Conservation (phyloP, 768 basidiomycete genomes). For the Fomitopsis pulvina region DNA sequence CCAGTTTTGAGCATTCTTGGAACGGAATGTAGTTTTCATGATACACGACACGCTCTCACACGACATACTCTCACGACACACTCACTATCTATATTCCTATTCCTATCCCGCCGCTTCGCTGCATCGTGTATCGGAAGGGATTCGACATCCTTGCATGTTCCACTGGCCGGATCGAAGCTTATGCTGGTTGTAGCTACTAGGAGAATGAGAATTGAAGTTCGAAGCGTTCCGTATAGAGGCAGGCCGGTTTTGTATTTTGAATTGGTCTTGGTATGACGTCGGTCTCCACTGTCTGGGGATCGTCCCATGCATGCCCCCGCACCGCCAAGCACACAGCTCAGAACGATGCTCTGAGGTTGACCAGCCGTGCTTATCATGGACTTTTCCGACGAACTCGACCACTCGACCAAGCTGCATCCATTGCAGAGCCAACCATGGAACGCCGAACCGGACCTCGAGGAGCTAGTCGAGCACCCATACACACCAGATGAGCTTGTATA, state of each 20-base stretch:
- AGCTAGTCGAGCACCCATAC: constrained; percentile 49
- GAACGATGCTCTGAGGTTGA: too few species aligned
- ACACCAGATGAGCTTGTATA: constrained; percentile 65
- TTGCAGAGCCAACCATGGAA: constrained; percentile 53
- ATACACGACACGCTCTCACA: neutral
- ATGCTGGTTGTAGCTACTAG: too few species aligned
- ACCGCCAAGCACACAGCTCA: too few species aligned
- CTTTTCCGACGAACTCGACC: constrained; percentile 34
- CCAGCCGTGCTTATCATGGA: too few species aligned
- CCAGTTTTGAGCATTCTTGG: neutral
- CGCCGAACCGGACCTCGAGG: constrained; percentile 54
- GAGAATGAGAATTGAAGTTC: too few species aligned
- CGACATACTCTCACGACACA: neutral
- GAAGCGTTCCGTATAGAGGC: too few species aligned
- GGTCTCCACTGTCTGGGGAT: too few species aligned
- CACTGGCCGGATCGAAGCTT: too few species aligned
- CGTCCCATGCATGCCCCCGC: too few species aligned
- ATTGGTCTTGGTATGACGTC: too few species aligned
- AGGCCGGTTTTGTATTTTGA: too few species aligned
- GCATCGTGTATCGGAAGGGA: neutral
- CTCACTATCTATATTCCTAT: neutral
- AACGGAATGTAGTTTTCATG: neutral
- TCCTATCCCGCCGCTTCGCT: neutral
- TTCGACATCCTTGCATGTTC: neutral
- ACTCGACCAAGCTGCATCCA: constrained; percentile 40